Evolutionary conservation across 1,284 basidiomycete genomes (phyloP).

Genomic region (Polyporus tsugae): DNA sequence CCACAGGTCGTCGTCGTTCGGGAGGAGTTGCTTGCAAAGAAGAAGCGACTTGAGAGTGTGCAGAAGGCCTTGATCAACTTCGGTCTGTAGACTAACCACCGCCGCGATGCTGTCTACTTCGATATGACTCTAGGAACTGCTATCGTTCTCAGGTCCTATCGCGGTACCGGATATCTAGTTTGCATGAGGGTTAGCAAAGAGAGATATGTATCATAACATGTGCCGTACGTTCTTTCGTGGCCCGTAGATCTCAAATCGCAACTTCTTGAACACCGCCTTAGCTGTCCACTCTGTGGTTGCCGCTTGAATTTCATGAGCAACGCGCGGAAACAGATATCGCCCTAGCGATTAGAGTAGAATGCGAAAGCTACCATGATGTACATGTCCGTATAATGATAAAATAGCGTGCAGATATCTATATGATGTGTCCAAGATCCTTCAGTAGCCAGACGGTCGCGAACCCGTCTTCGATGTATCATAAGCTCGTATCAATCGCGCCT

Average conservation of each 20-base stretch:
- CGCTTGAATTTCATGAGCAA: background rate
- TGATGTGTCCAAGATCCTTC: slow-evolving; percentile 22
- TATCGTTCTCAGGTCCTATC: too few species aligned
- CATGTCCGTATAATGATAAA: slow-evolving; percentile 43
- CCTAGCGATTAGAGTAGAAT: slow-evolving; percentile 28
- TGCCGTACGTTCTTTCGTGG: background rate
- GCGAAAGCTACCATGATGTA: slow-evolving; percentile 37
- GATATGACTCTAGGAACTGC: background rate
- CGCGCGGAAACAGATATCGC: background rate
- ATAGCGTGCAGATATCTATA: slow-evolving; percentile 23
- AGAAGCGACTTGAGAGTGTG: slow-evolving; percentile 44
- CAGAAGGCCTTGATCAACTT: slow-evolving; percentile 45
- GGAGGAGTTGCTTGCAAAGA: slow-evolving; percentile 43
- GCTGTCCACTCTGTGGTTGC: background rate
- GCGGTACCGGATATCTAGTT: too few species aligned
- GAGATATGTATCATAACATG: too few species aligned
- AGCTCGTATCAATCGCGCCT: slow-evolving; percentile 86
- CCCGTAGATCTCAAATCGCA: background rate
- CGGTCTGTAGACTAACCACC: slow-evolving; percentile 25
- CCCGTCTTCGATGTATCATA: slow-evolving; percentile 88
- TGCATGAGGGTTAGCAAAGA: too few species aligned
- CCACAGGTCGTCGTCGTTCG: slow-evolving; percentile 45
- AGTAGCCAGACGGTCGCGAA: slow-evolving; percentile 78
- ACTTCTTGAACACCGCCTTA: background rate
- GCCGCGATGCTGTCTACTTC: background rate